Conservation (phyloP, 2,329 filamentous ascomycete genomes). For the Xylariaceae sp. region DNA sequence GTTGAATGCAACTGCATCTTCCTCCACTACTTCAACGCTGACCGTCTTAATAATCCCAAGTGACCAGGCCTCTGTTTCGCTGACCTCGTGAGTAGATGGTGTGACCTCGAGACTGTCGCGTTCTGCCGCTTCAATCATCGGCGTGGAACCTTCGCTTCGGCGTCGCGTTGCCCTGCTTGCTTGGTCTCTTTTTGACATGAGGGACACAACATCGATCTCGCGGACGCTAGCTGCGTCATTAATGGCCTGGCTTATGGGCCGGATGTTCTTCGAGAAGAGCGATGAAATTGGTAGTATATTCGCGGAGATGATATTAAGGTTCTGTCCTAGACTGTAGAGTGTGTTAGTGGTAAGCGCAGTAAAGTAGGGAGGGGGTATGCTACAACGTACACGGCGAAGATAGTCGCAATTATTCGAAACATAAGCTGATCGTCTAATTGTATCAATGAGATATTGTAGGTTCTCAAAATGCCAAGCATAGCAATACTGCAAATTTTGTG, state of each 20-base stretch:
- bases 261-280: slow-evolving; percentile 25
- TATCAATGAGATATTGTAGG: slow-evolving; percentile 34
- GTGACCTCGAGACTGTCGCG: slow-evolving; percentile 18
- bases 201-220: slow-evolving; percentile 20
- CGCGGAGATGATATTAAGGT: slow-evolving; percentile 36
- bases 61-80: slow-evolving; percentile 30
- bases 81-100: slow-evolving; percentile 10
- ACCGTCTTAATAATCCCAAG: slow-evolving; percentile 39
- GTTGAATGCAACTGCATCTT: slow-evolving; percentile 28
- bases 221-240: slow-evolving; percentile 15
- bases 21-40: slow-evolving; percentile 36
- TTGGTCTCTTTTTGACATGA: slow-evolving; percentile 17
- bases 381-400: slow-evolving; percentile 32
- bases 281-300: slow-evolving; percentile 36
- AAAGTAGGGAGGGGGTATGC: not conserved
- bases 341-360: not conserved
- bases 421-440: slow-evolving; percentile 28
- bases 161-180: slow-evolving; percentile 15
- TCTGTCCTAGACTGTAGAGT: slow-evolving; percentile 33
- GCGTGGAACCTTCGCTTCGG: slow-evolving; percentile 22
- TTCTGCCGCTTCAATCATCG: slow-evolving; percentile 27
- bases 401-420: slow-evolving; percentile 31
- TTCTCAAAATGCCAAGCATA: slow-evolving; percentile 34
- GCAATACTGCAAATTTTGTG: slow-evolving; percentile 24
- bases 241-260: slow-evolving; percentile 21